Conservation (phyloP, 305 asterid genomes). For the Euphrasia arctica region DNA sequence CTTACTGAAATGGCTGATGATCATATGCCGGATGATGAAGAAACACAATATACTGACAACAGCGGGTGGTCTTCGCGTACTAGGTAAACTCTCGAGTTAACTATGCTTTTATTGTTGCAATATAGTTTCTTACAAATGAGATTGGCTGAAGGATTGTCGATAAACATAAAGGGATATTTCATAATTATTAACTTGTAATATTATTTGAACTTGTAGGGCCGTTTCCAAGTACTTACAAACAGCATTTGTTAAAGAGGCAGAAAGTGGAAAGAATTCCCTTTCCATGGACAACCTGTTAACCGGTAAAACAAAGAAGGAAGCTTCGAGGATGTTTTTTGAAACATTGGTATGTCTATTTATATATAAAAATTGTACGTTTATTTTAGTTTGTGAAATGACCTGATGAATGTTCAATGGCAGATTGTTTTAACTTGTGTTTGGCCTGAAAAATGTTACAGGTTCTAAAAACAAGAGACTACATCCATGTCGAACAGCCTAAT, state of each 20-base stretch:
- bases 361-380: background rate
- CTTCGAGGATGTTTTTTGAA: slow-evolving; percentile 93
- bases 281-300: slow-evolving; percentile 60
- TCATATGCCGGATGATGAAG: slow-evolving; percentile 53
- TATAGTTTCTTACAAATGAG: background rate
- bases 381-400: background rate
- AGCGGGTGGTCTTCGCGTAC: slow-evolving; percentile 99
- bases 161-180: background rate
- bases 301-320: slow-evolving; percentile 95
- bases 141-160: background rate
- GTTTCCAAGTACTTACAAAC: slow-evolving; percentile 88
- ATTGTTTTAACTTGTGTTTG: background rate
- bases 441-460: slow-evolving; percentile 45
- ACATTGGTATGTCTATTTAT: slow-evolving; percentile 53
- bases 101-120: slow-evolving; percentile 5
- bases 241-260: slow-evolving; percentile 63
- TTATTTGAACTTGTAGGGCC: slow-evolving; percentile 50
- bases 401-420: background rate
- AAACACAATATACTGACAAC: slow-evolving; percentile 59
- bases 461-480: slow-evolving; percentile 79
- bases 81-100: slow-evolving; percentile 41
- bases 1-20: slow-evolving; percentile 68
- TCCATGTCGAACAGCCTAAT: slow-evolving; percentile 71
- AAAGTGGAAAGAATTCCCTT: slow-evolving; percentile 48
- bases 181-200: background rate